Conservation (phyloP, 176 grass and related monocot species). For the Triticum timopheevii region DNA sequence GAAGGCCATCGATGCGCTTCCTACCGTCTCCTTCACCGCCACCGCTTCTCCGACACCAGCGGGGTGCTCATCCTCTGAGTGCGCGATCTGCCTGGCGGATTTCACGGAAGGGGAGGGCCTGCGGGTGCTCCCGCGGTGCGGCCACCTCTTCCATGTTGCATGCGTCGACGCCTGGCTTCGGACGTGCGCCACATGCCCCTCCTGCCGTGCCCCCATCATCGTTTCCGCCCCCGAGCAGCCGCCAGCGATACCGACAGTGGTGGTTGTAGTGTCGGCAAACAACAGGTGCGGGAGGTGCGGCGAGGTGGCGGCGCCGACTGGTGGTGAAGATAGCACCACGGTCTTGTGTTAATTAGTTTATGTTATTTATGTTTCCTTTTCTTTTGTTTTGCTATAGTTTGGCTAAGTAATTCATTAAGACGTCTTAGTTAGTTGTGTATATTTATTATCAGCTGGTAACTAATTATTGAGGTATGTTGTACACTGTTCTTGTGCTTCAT, state of each 20-base stretch:
- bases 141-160: constrained; percentile 55
- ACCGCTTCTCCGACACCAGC: not conserved
- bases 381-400: too few relatives aligned
- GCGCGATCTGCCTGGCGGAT: constrained; percentile 51
- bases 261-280: not conserved
- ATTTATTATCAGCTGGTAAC: too few relatives aligned
- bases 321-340: not conserved
- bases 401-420: too few relatives aligned
- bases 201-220: constrained; percentile 35
- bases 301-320: not conserved
- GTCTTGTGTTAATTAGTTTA: not conserved
- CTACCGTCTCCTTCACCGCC: constrained; percentile 6
- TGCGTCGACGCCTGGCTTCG: constrained; percentile 70
- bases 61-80: not conserved
- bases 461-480: too few relatives aligned
- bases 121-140: constrained; percentile 62
- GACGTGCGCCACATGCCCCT: constrained; percentile 42
- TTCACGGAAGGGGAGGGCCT: constrained; percentile 43
- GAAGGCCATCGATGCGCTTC: constrained; percentile 53
- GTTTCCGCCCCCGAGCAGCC: not conserved
- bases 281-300: constrained; percentile 36
- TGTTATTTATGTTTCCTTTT: too few relatives aligned
- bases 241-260: not conserved
- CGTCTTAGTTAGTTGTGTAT: too few relatives aligned
- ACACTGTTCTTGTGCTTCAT: too few relatives aligned